phyloP scores from a whole-genome alignment of 2,329 filamentous ascomycete species.

The Sphaerulina musiva region DNA sequence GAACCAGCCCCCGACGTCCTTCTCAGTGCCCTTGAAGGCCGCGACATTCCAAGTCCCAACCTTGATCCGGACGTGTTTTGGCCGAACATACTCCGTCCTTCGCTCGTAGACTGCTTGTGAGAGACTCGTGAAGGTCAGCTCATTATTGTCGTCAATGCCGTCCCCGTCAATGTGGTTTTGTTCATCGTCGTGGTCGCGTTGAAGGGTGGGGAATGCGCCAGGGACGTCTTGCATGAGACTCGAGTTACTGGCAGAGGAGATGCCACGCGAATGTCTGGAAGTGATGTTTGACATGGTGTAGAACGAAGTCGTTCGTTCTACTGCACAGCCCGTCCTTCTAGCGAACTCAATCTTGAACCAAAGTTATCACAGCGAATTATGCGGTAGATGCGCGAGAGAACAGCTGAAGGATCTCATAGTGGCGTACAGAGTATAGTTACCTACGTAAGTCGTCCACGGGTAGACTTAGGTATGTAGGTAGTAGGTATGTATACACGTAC shows the following conservation, averaged over 20 bases:
- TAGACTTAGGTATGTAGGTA: too few relatives aligned
- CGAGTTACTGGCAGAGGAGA: slow-evolving; percentile 22
- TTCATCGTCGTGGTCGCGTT: slow-evolving; percentile 17
- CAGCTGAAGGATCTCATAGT: neutral
- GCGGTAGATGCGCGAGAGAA: neutral
- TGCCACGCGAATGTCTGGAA: slow-evolving; percentile 19
- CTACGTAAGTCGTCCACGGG: too few relatives aligned
- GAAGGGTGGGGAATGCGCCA: slow-evolving; percentile 41
- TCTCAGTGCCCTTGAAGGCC: slow-evolving; percentile 73
- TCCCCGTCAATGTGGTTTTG: slow-evolving; percentile 17
- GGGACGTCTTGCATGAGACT: slow-evolving; percentile 42
- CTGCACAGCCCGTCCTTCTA: neutral
- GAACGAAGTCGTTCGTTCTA: neutral
- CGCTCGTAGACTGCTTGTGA: slow-evolving; percentile 61
- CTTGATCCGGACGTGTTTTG: slow-evolving; percentile 72
- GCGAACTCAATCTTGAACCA: neutral
- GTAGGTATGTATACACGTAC: too few relatives aligned
- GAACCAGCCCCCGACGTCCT: slow-evolving; percentile 86
- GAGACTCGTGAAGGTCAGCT: slow-evolving; percentile 33
- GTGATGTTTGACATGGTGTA: slow-evolving; percentile 15
- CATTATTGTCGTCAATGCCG: slow-evolving; percentile 11
- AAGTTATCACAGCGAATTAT: neutral
- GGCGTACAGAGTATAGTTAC: too few relatives aligned
- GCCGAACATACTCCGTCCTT: slow-evolving; percentile 69
- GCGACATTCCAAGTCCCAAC: slow-evolving; percentile 95